Conservation (phyloP, 1,139 yeast species). For the Saccharomycopsis hybrid region DNA sequence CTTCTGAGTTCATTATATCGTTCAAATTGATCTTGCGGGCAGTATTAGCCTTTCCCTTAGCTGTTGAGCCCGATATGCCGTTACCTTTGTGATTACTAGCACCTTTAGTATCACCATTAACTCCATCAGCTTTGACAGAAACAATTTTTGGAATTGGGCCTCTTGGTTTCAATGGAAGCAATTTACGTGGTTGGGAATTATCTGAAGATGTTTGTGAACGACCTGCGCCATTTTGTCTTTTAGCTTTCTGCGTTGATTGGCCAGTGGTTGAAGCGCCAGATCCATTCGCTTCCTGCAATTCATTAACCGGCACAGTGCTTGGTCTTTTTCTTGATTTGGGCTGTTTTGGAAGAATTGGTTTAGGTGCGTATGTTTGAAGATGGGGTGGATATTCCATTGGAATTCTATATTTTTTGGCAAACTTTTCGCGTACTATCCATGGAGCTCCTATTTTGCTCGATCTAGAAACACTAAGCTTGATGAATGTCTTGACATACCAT, state of each 20-base stretch:
- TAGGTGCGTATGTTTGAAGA: slow-evolving; percentile 33
- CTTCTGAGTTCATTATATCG: too few relatives aligned
- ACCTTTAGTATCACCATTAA: background rate
- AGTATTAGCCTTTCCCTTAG: too few relatives aligned
- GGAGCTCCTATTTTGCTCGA: slow-evolving; percentile 90
- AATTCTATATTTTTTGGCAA: slow-evolving; percentile 51
- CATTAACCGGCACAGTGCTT: background rate
- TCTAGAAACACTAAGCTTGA: slow-evolving; percentile 76
- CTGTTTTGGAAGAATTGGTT: background rate
- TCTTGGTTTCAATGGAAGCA: background rate
- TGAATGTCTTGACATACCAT: slow-evolving; percentile 81
- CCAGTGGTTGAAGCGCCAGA: too few relatives aligned
- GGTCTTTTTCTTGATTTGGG: slow-evolving; percentile 2
- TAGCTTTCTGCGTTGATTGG: too few relatives aligned
- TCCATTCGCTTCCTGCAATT: background rate
- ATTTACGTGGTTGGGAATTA: background rate
- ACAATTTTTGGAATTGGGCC: background rate
- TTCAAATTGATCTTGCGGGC: too few relatives aligned
- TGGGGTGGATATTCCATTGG: slow-evolving; percentile 53
- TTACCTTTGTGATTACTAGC: too few relatives aligned
- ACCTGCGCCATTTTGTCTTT: too few relatives aligned
- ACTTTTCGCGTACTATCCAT: slow-evolving; percentile 86
- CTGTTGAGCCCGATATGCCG: too few relatives aligned
- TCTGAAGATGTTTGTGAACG: background rate
- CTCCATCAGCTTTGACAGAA: background rate